phyloP scores from a whole-genome alignment of 2,329 filamentous ascomycete genomes.

The Neopestalotiopsis rosae region DNA sequence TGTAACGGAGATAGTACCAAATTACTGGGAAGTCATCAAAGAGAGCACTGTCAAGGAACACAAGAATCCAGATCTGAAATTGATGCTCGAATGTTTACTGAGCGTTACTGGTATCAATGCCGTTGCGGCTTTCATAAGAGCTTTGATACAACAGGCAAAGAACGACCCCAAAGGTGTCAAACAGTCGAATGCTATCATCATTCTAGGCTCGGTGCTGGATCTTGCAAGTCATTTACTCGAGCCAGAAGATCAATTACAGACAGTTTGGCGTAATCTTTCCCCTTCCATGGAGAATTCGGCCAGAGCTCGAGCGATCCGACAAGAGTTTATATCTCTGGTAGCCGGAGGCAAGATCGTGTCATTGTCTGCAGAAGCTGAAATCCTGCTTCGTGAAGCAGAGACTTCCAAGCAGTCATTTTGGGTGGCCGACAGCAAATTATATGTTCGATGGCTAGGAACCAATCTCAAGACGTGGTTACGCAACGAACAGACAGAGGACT shows the following conservation, averaged over 20 bases:
- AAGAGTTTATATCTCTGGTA: constrained; percentile 52
- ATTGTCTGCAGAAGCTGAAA: constrained; percentile 60
- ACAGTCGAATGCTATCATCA: constrained; percentile 47
- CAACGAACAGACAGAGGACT: constrained; percentile 38
- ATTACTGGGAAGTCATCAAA: constrained; percentile 76
- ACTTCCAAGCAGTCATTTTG: constrained; percentile 50
- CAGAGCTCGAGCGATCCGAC: constrained; percentile 42
- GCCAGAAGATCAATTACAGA: constrained; percentile 30
- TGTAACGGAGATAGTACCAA: constrained; percentile 75
- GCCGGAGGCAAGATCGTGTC: constrained; percentile 57
- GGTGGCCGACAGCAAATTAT: constrained; percentile 68
- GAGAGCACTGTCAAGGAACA: constrained; percentile 42
- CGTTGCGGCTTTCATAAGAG: constrained; percentile 71
- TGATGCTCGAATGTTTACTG: constrained; percentile 69
- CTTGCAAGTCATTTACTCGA: constrained; percentile 49
- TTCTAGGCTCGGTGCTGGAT: constrained; percentile 49
- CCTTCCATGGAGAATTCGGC: constrained; percentile 21
- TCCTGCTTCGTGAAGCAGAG: constrained; percentile 45
- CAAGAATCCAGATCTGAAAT: constrained; percentile 44
- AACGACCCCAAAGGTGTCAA: constrained; percentile 41
- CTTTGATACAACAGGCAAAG: constrained; percentile 60
- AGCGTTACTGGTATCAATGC: constrained; percentile 81
- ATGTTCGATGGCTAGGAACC: constrained; percentile 73
- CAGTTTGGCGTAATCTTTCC: constrained; percentile 30
- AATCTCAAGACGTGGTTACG: constrained; percentile 60